phyloP scores from a whole-genome alignment of 1,139 yeast species.

The Eremothecium coryli region DNA sequence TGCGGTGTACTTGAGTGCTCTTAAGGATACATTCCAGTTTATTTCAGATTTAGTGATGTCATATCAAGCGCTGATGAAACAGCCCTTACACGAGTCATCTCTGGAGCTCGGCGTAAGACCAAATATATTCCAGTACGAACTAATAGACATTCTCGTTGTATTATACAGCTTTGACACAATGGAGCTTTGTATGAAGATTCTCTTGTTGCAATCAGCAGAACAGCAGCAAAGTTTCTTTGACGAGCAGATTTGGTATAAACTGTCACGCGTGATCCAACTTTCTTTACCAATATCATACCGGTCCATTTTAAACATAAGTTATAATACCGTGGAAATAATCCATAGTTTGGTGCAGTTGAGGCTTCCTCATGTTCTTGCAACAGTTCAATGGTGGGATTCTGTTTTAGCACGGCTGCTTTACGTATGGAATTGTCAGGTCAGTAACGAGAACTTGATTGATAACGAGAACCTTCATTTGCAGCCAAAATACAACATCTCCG shows the following conservation, averaged over 20 bases:
- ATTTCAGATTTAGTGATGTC: constrained; percentile 23
- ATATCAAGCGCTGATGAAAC: constrained; percentile 22
- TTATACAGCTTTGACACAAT: constrained; percentile 47
- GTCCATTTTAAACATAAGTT: constrained; percentile 23
- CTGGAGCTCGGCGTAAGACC: constrained; percentile 19
- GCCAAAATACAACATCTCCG: constrained; percentile 17
- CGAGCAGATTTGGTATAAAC: constrained; percentile 12
- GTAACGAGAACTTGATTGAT: constrained; percentile 11
- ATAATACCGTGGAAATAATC: constrained; percentile 21
- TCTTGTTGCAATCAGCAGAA: constrained; percentile 15
- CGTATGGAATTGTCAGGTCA: constrained; percentile 16
- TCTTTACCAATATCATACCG: constrained; percentile 27
- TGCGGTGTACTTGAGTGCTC: constrained; percentile 38
- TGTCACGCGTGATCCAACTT: constrained; percentile 21
- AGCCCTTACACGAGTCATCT: constrained; percentile 18
- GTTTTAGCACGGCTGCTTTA: constrained; percentile 18
- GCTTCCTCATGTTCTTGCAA: constrained; percentile 10
- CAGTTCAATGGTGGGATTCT: constrained; percentile 25
- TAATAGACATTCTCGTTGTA: constrained; percentile 43
- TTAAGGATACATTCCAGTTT: constrained; percentile 22
- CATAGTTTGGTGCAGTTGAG: constrained; percentile 17
- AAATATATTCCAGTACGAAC: constrained; percentile 28
- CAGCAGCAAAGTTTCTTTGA: constrained; percentile 18
- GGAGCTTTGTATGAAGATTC: constrained; percentile 34
- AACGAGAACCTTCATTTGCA: constrained; percentile 10